Base-by-base conservation (phyloP, 2,329 filamentous ascomycete genomes). In the Orbilia brochopaga region DNA sequence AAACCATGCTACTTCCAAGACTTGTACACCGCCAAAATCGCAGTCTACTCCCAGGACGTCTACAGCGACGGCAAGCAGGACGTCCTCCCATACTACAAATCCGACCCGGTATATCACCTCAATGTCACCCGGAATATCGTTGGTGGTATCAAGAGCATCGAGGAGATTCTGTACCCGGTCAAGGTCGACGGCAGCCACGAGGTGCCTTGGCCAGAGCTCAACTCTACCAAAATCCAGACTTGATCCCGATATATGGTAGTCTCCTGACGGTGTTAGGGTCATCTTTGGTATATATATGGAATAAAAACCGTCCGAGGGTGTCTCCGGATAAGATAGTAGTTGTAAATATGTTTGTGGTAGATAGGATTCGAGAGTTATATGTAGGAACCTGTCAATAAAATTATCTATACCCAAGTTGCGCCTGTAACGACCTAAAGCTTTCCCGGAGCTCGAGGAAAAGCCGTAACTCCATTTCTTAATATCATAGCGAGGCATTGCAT, bases 61-160 rank as follows among this genome's bases (percentile, higher is more conserved):
- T 72, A 72, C 30, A 27, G 61, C 21, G 23, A 10, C 19, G 67
- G 67, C 23, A 72, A 64, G 17, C 13, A 17, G 7, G 67, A 72
- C 15, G 8, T 24, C 7, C 55, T 72, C 11, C 67, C 67, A 23
- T 65, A 65, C 24, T 72, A 72, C 42, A 40, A 50, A 30, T 59
- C 57, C 15, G 64, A 70, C 27, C 46, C 53, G n/a, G 59, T 64
- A 32, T 74, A 61, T 50, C 37, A 69, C 27, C 13, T 50, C 82
- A 10, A 86, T 82, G 73, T 86, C 83, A 76, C 86, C 85, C 52
- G 86, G 75, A 70, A 85, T 85, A 11, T 85, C 57, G 1, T 86
- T 77, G 1, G 82, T 82, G 1, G 83, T 79, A 21, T 82, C 77
- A 70, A 60, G 24, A 35, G 23, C 23, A 11, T 61, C 37, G 51